Evolutionary conservation across 2,329 filamentous ascomycete genomes (phyloP).

Genomic region (Epichloe gansuensis): DNA sequence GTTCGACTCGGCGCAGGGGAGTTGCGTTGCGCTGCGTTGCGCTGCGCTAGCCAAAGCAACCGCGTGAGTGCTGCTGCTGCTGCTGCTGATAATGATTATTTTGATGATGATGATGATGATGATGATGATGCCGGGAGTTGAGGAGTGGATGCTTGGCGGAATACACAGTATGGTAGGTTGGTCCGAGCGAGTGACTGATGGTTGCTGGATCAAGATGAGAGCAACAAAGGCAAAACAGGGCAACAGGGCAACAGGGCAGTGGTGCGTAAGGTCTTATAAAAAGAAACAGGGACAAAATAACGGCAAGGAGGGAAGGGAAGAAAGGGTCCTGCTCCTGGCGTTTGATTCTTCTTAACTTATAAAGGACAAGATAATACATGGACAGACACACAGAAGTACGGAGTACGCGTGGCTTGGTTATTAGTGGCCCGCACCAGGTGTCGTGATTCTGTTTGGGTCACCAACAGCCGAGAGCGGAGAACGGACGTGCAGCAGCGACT

Average conservation of each 20-base stretch:
- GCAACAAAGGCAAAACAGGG: background rate
- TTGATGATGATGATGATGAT: background rate
- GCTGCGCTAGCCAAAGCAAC: background rate
- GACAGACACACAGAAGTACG: background rate
- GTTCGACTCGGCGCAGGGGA: background rate
- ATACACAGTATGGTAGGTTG: background rate
- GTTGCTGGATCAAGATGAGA: background rate
- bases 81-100: background rate
- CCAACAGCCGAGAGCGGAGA: slow-evolving; percentile 10
- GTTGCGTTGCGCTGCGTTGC: background rate
- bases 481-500: slow-evolving; percentile 2
- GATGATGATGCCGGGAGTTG: background rate
- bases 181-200: background rate
- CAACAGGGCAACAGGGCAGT: background rate
- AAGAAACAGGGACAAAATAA: background rate
- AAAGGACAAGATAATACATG: background rate
- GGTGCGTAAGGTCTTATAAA: slow-evolving; percentile 1
- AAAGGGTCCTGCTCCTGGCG: slow-evolving; percentile 1
- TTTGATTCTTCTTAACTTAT: slow-evolving; percentile 2
- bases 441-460: slow-evolving; percentile 7
- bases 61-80: background rate
- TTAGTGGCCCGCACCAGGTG: background rate
- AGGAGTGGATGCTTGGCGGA: slow-evolving; percentile 1
- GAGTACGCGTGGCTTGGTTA: slow-evolving; percentile 4
- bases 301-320: background rate